Evolutionary conservation across 2,329 filamentous ascomycete genomes (phyloP), one percentile per base, ranked within the genome.

Genomic region (Periconia macrospinosa): DNA sequence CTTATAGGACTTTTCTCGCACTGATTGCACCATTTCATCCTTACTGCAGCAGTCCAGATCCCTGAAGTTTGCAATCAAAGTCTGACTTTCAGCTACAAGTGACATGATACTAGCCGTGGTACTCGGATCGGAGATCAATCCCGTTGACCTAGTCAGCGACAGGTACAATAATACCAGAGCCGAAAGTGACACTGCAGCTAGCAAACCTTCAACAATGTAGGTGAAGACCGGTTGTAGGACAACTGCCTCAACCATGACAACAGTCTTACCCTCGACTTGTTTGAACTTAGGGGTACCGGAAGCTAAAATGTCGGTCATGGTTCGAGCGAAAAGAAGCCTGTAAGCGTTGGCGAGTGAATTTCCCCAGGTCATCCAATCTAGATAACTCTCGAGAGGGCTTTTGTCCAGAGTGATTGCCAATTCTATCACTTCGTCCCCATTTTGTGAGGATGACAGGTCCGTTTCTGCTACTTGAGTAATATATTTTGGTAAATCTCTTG

Each of bases 271-370:
- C 1, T 23, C 51, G 43, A 11, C 49, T 45, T 37, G 41, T 17
- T 30, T 45, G 8, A 46, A 63, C 15, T 33, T 14, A 0, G 11
- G 5, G 6, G 66, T 52, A 7, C 63, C 49, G 0, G 30, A 11
- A 0, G 47, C 52, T 0, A 76, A 52, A 1, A 75, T 56, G 6
- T 75, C 68, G 0, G 59, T 54, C 66, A 78, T 67, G 0, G 63
- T 53, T 1, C 73, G 61, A 0, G 75, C 57, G 42, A 81, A 80
- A 0, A 81, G 57, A 0, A 81, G 30, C 14, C 74, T 63, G 49
- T 81, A 78, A 0, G 76, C 76, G 1, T 65, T 62, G 27, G 75
- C 66, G 44, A 78, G 79, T 0, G 74, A 71, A 1, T 57, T 30
- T 0, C 63, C 58, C 0, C 81, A 51, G 0, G 53, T 55, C 14